phyloP scores from a whole-genome alignment of 1,284 basidiomycete species.

The Rhodotorula sp. region DNA sequence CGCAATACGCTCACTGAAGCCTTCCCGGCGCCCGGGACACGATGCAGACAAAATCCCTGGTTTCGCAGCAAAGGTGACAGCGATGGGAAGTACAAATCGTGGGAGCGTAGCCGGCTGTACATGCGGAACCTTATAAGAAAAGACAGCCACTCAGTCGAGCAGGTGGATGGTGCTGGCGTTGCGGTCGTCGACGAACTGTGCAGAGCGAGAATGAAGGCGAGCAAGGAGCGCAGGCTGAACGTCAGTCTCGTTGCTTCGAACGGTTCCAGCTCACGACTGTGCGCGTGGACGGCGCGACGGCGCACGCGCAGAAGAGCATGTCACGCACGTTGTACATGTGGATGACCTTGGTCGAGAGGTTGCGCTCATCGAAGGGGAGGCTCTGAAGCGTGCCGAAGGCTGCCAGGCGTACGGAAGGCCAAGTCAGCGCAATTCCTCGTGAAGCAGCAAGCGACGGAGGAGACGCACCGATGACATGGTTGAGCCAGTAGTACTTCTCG shows the following conservation, averaged over 20 bases:
- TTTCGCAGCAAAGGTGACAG: too few relatives aligned
- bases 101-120: too few relatives aligned
- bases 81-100: too few relatives aligned
- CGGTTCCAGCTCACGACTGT: not conserved
- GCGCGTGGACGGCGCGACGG: not conserved
- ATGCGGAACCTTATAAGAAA: too few relatives aligned
- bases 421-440: not conserved
- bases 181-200: conserved; percentile 2
- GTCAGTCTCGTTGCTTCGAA: not conserved
- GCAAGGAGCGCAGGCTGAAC: not conserved
- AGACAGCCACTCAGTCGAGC: not conserved
- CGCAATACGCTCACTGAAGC: too few relatives aligned
- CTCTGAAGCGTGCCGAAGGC: conserved; percentile 23
- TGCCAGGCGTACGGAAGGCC: not conserved
- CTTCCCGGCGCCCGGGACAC: too few relatives aligned
- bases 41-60: too few relatives aligned
- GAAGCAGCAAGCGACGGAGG: not conserved
- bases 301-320: not conserved
- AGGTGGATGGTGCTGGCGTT: not conserved
- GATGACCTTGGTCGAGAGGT: conserved; percentile 19
- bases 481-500: conserved; percentile 17
- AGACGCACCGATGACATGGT: conserved; percentile 24
- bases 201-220: not conserved
- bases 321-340: conserved; percentile 7
- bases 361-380: conserved; percentile 3